These are phyloP conservation scores for Schizophyllum amplum DNA, from an alignment of 1,284 basidiomycete species.

Conservation along the genomic window DNA sequence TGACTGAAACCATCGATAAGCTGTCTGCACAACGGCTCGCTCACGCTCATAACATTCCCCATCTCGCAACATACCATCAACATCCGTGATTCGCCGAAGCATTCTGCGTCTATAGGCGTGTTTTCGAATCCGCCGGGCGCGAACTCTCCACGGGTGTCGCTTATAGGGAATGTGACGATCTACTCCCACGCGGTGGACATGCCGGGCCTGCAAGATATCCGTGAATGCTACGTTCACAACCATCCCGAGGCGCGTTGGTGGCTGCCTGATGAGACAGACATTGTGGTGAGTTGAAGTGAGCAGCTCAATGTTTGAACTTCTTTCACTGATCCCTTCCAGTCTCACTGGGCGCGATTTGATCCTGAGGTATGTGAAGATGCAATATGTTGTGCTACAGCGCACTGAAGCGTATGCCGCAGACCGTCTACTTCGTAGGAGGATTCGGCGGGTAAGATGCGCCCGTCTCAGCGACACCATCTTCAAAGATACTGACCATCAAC, in stretches of 20 bases:
- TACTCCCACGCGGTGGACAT: constrained; percentile 24
- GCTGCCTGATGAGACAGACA: constrained; percentile 38
- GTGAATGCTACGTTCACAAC: constrained; percentile 35
- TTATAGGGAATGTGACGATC: constrained; percentile 47
- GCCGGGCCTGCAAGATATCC: constrained; percentile 26
- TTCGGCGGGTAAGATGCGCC: constrained; percentile 48
- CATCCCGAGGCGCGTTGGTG: constrained; percentile 44
- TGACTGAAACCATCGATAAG: constrained; percentile 20
- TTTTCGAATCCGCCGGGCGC: constrained; percentile 34
- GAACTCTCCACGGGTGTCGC: constrained; percentile 40
- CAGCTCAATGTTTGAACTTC: not conserved
- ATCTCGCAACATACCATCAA: constrained; percentile 56
- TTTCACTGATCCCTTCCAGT: constrained; percentile 21
- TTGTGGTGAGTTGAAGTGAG: constrained; percentile 36
- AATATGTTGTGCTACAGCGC: constrained; percentile 1
- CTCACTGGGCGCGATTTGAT: constrained; percentile 50
- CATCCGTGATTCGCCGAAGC: constrained; percentile 34
- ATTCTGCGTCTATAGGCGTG: constrained; percentile 47
- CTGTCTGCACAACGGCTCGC: constrained; percentile 50
- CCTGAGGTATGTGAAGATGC: constrained; percentile 32
- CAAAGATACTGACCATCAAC: constrained; percentile 5
- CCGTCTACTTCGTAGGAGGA: constrained; percentile 59
- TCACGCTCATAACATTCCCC: constrained; percentile 55
- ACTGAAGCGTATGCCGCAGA: constrained; percentile 20
- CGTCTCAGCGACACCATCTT: constrained; percentile 4